Evolutionary conservation across 2,329 filamentous ascomycete genomes (phyloP).

Genomic region (Epichloe festucae): DNA sequence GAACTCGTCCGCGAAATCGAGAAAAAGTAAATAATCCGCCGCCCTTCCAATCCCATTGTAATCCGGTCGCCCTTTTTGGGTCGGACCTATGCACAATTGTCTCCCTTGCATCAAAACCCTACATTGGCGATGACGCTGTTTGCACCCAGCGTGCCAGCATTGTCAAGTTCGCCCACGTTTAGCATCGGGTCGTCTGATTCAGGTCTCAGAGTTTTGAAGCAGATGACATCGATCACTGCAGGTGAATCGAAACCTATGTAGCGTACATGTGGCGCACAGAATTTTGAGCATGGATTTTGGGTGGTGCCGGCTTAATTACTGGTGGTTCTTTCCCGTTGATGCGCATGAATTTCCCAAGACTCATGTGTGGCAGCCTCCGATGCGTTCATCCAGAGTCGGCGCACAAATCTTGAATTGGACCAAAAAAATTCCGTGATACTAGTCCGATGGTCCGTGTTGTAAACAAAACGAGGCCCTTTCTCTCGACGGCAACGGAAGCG

Average conservation of each 20-base stretch:
- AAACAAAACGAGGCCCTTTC: background rate
- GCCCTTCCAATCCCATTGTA: background rate
- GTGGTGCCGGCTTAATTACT: background rate
- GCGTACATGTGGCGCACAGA: background rate
- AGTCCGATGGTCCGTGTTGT: background rate
- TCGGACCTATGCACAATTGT: background rate
- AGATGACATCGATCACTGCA: slow-evolving; percentile 11
- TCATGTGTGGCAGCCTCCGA: background rate
- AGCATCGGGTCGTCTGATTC: background rate
- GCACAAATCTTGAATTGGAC: too few species aligned
- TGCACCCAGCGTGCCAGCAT: background rate
- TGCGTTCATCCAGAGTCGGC: background rate
- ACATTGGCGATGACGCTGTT: background rate
- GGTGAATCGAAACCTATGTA: slow-evolving; percentile 5
- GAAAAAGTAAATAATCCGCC: background rate
- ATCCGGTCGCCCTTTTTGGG: too few species aligned
- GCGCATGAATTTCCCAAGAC: background rate
- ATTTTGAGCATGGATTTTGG: background rate
- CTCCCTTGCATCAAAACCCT: background rate
- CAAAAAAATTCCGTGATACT: background rate
- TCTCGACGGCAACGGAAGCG: background rate
- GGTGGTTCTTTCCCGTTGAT: background rate
- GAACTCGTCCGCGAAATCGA: too few species aligned
- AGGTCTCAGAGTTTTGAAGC: background rate
- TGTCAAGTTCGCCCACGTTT: background rate